These are phyloP conservation scores for Backusella psychrophila DNA, from an alignment of 192 early-diverging fungal species.

Conservation along the genomic window DNA sequence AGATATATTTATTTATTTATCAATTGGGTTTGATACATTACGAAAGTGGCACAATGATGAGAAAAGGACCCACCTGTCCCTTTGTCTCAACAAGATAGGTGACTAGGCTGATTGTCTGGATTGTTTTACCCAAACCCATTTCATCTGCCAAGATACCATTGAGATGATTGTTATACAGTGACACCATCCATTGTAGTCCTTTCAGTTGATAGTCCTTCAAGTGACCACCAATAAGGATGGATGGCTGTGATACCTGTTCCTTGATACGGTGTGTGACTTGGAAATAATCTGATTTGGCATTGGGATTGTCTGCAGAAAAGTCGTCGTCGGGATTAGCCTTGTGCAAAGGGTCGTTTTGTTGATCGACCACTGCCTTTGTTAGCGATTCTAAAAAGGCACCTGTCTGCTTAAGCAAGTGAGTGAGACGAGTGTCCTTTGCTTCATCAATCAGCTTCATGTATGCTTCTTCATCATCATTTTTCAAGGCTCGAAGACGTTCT, in stretches of 20 bases:
- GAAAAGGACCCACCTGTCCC: slow-evolving; percentile 89
- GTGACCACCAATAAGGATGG: slow-evolving; percentile 82
- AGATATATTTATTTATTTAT: no score
- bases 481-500: slow-evolving; percentile 96
- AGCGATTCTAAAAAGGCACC: slow-evolving; percentile 82
- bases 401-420: slow-evolving; percentile 89
- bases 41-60: slow-evolving; percentile 96
- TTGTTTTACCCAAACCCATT: slow-evolving; percentile 88
- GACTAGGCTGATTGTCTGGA: slow-evolving; percentile 96
- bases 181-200: slow-evolving; percentile 99
- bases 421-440: slow-evolving; percentile 96
- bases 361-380: slow-evolving; percentile 82
- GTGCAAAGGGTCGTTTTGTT: slow-evolving; percentile 64
- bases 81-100: slow-evolving; percentile 96
- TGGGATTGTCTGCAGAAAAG: slow-evolving; percentile 25
- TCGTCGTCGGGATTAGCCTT: not conserved
- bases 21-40: slow-evolving; percentile 23
- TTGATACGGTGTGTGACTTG: slow-evolving; percentile 82
- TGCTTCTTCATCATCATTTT: slow-evolving; percentile 96
- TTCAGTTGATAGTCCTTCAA: slow-evolving; percentile 98
- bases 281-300: slow-evolving; percentile 78
- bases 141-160: slow-evolving; percentile 99
- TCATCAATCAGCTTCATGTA: slow-evolving; percentile 95
- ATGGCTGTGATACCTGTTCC: slow-evolving; percentile 80
- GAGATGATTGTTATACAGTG: slow-evolving; percentile 95